Conservation (phyloP, 495 filamentous ascomycete species). For the Lasiosphaeria ovina region DNA sequence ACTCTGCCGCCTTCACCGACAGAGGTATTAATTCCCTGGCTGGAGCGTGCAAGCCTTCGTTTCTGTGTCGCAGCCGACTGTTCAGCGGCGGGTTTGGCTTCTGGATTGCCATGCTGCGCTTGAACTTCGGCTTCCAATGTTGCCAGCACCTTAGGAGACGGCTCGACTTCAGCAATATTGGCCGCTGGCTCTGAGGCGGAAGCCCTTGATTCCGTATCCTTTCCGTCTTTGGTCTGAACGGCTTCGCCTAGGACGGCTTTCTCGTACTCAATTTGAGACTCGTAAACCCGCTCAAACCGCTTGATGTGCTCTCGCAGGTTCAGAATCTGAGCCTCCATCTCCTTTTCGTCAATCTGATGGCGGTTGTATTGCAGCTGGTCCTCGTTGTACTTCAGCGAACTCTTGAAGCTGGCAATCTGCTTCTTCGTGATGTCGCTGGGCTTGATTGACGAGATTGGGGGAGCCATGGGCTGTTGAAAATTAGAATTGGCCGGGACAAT, state of each 20-base stretch:
- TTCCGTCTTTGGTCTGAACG: conserved; percentile 4
- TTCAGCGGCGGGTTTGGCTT: background rate
- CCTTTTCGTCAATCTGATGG: conserved; percentile 51
- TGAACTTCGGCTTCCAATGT: background rate
- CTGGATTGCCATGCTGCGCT: no score
- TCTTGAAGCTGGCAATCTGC: conserved; percentile 46
- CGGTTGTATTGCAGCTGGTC: conserved; percentile 47
- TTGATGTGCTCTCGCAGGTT: conserved; percentile 34
- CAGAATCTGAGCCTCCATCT: conserved; percentile 31
- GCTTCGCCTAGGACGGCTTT: conserved; percentile 25
- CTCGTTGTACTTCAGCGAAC: conserved; percentile 44
- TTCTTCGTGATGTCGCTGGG: conserved; percentile 48
- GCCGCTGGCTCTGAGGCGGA: background rate
- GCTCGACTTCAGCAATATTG: background rate
- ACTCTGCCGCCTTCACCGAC: conserved; percentile 19
- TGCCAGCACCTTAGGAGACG: background rate
- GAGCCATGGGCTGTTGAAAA: conserved; percentile 26
- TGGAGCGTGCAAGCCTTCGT: conserved; percentile 5
- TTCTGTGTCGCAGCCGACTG: conserved; percentile 11
- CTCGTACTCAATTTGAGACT: conserved; percentile 39
- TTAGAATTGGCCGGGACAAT: conserved; percentile 23
- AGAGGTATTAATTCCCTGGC: conserved; percentile 13
- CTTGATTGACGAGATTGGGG: conserved; percentile 45
- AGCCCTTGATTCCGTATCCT: background rate
- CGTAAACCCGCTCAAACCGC: conserved; percentile 38